Evolutionary conservation across 2,329 filamentous ascomycete genomes (phyloP), one percentile per base, ranked within the genome.

Genomic region (Rutstroemia sydowiana): DNA sequence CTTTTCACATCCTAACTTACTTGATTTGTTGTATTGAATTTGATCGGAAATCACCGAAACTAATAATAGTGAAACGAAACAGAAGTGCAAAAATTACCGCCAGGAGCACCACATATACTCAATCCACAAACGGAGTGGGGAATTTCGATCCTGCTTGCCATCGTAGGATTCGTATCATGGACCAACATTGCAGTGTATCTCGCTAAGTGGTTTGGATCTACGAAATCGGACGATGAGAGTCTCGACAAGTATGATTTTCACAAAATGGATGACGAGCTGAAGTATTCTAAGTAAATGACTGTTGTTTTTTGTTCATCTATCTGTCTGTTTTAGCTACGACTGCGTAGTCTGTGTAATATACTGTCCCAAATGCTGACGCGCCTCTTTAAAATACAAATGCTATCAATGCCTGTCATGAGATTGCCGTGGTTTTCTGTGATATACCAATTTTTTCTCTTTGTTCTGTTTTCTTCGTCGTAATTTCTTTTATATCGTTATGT

Each of bases 51-150:
- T 32, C 31, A n/a, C 6, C 18, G 32, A 11, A 36, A 5, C 13
- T 14, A 14, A 8, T 36, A 16, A 13, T 36, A 40, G 11, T 18
- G 11, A 40, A 40, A 18, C 6, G 14, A 36, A 36, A n/a, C 37
- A 40, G 37, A 13, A 3, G 23, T 31, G 7, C 48, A 50, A 34
- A 45, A 50, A 30, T 31, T 50, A 30, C 40, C 40, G 1, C 48
- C 48, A 1, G 48, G 48, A 5, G 48, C 32, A 3, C 48, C 48
- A 2, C 40, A 18, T 13, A 39, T 50, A 2, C 2, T 50, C 1
- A 45, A 23, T 37, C 48, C 48, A 1, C 40, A 45, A 10, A 50
- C 40, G 5, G 40, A 45, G 1, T 50, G 48, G 48, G 48, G 48
- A 1, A 9, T 50, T 14, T 6, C 11, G 5, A 11, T 39, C 16